phyloP scores from a whole-genome alignment of 345 rosid genomes.

The Limnanthes douglasii region DNA sequence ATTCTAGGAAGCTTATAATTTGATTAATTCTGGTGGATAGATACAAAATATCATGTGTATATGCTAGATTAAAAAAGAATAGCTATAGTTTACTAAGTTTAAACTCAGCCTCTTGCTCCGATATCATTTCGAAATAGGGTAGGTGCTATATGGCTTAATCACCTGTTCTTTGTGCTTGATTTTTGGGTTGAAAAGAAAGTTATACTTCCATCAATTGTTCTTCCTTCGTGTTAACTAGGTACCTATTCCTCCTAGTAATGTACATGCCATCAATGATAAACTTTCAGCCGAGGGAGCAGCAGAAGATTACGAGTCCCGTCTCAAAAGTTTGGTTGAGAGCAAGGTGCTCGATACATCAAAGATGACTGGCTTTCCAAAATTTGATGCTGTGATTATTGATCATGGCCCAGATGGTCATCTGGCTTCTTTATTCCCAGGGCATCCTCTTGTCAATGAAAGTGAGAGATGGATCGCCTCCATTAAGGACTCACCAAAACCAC shows the following conservation, averaged over 20 bases:
- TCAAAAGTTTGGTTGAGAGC: slow-evolving; percentile 36
- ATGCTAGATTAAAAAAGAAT: too few species aligned
- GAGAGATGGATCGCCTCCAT: slow-evolving; percentile 67
- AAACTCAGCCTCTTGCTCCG: too few species aligned
- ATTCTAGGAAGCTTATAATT: too few species aligned
- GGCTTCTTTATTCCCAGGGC: slow-evolving; percentile 79
- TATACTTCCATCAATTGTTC: too few species aligned
- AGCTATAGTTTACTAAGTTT: too few species aligned
- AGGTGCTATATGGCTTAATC: too few species aligned
- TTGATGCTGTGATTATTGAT: slow-evolving; percentile 77
- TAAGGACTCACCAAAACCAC: slow-evolving; percentile 77
- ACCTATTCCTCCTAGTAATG: slow-evolving; percentile 47
- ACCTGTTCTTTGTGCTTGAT: too few species aligned
- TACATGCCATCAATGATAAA: slow-evolving; percentile 62
- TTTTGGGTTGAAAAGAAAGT: too few species aligned
- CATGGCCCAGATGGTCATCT: slow-evolving; percentile 92
- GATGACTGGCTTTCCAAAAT: slow-evolving; percentile 51
- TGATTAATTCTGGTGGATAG: too few species aligned
- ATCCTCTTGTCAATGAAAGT: slow-evolving; percentile 43
- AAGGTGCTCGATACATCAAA: slow-evolving; percentile 26
- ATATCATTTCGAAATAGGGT: too few species aligned
- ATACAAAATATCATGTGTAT: too few species aligned
- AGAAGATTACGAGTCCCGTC: slow-evolving; percentile 63
- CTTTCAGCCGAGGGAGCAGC: slow-evolving; percentile 78
- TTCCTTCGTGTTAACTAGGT: too few species aligned